Percentiles rank a stretch among this genome's conserved stretches.
These are phyloP conservation scores for Botrytis paeoniae DNA, from an alignment of 2,329 filamentous ascomycete species.

Conservation along the genomic window DNA sequence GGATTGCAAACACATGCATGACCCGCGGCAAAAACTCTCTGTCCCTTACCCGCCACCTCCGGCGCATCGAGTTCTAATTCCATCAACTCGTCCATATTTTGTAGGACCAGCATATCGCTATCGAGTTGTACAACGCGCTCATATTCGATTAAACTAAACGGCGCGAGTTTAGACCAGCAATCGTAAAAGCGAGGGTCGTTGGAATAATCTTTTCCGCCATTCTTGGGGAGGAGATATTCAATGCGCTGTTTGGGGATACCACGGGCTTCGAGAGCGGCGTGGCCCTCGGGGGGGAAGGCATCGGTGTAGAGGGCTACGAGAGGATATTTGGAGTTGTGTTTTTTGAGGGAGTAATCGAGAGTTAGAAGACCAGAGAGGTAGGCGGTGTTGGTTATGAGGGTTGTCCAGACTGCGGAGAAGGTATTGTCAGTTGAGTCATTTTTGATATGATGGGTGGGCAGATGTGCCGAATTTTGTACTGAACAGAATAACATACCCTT, in stretches of 20 bases:
- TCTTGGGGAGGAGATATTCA: slow-evolving; percentile 67
- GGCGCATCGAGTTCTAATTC: slow-evolving; percentile 67
- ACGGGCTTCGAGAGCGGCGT: slow-evolving; percentile 65
- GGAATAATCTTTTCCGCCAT: slow-evolving; percentile 60
- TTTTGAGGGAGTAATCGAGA: slow-evolving; percentile 72
- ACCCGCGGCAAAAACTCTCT: slow-evolving; percentile 73
- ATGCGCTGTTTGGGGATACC: slow-evolving; percentile 68
- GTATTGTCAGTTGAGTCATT: slow-evolving; percentile 17
- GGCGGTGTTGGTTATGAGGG: slow-evolving; percentile 77
- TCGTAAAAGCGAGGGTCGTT: slow-evolving; percentile 84
- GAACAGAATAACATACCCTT: slow-evolving; percentile 27
- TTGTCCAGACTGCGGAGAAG: slow-evolving; percentile 72
- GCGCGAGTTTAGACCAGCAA: slow-evolving; percentile 83
- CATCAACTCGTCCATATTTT: slow-evolving; percentile 93
- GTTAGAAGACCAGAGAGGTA: slow-evolving; percentile 83
- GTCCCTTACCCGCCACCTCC: slow-evolving; percentile 47
- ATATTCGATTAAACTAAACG: slow-evolving; percentile 75
- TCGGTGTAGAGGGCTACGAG: slow-evolving; percentile 82
- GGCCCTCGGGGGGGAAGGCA: slow-evolving; percentile 65
- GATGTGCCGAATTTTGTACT: not conserved
- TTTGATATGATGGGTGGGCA: not conserved
- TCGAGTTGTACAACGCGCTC: slow-evolving; percentile 79
- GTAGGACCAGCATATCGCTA: slow-evolving; percentile 79
- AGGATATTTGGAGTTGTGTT: slow-evolving; percentile 65
- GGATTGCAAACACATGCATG: slow-evolving; percentile 89